A percentile compares a stretch with the other conserved stretches of the same genome.
Evolutionary conservation across 805 yeast genomes (phyloP).

Genomic region (Candida peoriensis): DNA sequence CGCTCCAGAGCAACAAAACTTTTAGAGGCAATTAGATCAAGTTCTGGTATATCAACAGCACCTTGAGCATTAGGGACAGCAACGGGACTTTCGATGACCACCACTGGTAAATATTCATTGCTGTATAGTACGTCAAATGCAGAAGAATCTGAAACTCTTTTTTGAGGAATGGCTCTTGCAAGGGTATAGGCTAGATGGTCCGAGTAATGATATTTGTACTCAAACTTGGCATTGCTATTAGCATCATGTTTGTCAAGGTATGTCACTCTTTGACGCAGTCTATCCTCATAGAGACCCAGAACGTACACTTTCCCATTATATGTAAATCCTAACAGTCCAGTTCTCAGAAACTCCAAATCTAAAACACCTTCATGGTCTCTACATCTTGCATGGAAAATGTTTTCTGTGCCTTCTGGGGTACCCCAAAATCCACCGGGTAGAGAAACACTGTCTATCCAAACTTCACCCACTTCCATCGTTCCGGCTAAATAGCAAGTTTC

Average conservation of each 20-base stretch:
- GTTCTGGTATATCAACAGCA: slow-evolving; percentile 30
- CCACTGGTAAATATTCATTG: slow-evolving; percentile 72
- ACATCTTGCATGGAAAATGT: slow-evolving; percentile 78
- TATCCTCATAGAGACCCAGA: slow-evolving; percentile 85
- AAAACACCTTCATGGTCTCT: slow-evolving; percentile 63
- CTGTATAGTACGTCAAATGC: slow-evolving; percentile 81
- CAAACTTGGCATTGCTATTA: slow-evolving; percentile 13
- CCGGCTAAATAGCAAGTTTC: slow-evolving; percentile 75
- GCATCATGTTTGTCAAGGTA: slow-evolving; percentile 51
- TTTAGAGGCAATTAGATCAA: slow-evolving; percentile 46
- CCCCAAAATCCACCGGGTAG: slow-evolving; percentile 89
- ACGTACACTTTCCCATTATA: slow-evolving; percentile 84
- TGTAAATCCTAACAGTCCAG: slow-evolving; percentile 87
- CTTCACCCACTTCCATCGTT: slow-evolving; percentile 84
- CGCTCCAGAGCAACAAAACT: slow-evolving; percentile 42
- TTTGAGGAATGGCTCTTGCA: slow-evolving; percentile 59
- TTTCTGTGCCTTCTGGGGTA: slow-evolving; percentile 57
- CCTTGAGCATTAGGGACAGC: slow-evolving; percentile 32
- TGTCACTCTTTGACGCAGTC: slow-evolving; percentile 72
- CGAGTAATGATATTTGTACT: slow-evolving; percentile 68
- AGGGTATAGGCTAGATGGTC: slow-evolving; percentile 83
- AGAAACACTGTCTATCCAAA: slow-evolving; percentile 95
- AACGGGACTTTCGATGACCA: slow-evolving; percentile 70
- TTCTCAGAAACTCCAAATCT: slow-evolving; percentile 78
- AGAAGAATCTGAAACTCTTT: slow-evolving; percentile 82